Base-by-base conservation (phyloP, 352 stramenopile genomes). In the Pseudoperonospora humuli region DNA sequence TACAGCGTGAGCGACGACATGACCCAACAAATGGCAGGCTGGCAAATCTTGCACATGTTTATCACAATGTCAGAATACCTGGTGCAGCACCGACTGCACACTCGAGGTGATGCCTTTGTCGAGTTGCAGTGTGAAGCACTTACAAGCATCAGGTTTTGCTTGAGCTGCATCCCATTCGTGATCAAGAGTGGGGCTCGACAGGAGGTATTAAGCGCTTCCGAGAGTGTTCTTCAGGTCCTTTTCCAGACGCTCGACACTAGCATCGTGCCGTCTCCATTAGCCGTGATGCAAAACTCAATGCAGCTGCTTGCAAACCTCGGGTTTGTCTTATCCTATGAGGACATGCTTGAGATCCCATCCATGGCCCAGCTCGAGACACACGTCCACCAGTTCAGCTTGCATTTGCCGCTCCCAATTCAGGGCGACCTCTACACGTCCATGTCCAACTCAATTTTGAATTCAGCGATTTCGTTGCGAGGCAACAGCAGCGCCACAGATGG, bases 391-490 rank as follows among this genome's bases (percentile, higher is more conserved):
- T 88, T 91, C 50, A 83, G 75, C 15, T 50, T 80, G 37, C 74
- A 88, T 24, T 51, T 91, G 15, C 75, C 70, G 15, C 57, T 82
- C 7, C 53, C 64, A 15, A 86, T 91, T 41, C 75, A 91, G 48
- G 74, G 71, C 21, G 73, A 86, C 35, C 50, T 91, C 15, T 91
- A 85, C 47, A 86, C 72, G 11, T 79, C 78, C 1, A 81, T 88
- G 67, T 84, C 76, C 0, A 84, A 87, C 49, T 85, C 70, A 6
- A 82, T 87, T 50, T 27, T 91, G 21, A 84, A 85, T 54, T 82
- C 75, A 20, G 73, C 70, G 3, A 85, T 86, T 37, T 86, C 75
- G 1, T 56, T 87, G 39, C 66, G 64, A 34, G 61, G 57, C 1
- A 70, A 45, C n/a, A 60, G 32, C 17, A 32, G 44, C 18, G 19